Percentiles rank a stretch among this genome's conserved stretches.
Evolutionary conservation across 2,329 filamentous ascomycete genomes (phyloP).

Genomic region (Anthostomella pinea): DNA sequence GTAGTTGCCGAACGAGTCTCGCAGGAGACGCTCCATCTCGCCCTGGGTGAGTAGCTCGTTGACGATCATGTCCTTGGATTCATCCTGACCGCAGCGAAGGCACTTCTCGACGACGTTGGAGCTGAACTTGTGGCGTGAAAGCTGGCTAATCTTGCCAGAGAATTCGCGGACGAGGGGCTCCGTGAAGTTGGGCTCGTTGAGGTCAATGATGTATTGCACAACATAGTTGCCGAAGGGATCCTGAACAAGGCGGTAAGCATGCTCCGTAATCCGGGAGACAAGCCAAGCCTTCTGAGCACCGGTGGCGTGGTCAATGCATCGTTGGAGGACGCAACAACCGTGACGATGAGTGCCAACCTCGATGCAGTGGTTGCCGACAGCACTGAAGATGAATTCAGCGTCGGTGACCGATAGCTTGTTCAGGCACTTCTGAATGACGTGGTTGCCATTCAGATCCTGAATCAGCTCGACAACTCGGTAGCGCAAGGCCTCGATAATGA

Average conservation of each 20-base stretch:
- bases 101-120: constrained; percentile 99
- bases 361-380: constrained; percentile 82
- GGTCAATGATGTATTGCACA: constrained; percentile 95
- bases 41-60: constrained; percentile 71
- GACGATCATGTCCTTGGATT: constrained; percentile 77
- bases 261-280: constrained; percentile 80
- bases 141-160: constrained; percentile 64
- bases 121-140: constrained; percentile 96
- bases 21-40: constrained; percentile 84
- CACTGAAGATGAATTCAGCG: constrained; percentile 95
- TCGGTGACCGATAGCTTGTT: constrained; percentile 85
- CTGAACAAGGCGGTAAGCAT: constrained; percentile 86
- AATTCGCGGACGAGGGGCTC: constrained; percentile 84
- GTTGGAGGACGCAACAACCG: constrained; percentile 95
- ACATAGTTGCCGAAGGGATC: constrained; percentile 99
- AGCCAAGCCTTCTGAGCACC: constrained; percentile 85
- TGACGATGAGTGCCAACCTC: constrained; percentile 95
- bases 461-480: constrained; percentile 89
- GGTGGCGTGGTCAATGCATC: constrained; percentile 95
- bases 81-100: constrained; percentile 74
- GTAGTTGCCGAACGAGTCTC: constrained; percentile 95
- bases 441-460: constrained; percentile 96
- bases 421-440: constrained; percentile 98
- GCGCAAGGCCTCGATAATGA: constrained; percentile 82
- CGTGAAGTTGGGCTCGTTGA: constrained; percentile 84